phyloP scores from a whole-genome alignment of 192 early-diverging fungal species.

The Pilobolus umbonatus region DNA sequence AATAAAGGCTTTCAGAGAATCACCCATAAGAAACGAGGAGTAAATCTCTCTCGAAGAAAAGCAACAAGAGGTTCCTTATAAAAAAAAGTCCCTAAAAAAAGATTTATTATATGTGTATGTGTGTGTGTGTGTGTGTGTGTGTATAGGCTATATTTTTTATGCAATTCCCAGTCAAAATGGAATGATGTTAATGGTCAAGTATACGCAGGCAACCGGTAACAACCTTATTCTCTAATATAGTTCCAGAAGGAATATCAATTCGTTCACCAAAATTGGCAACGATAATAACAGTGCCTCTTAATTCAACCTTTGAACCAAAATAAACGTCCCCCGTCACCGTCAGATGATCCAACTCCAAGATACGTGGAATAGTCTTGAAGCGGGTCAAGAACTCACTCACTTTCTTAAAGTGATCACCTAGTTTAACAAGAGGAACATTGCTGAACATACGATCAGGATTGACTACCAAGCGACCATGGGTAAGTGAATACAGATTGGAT shows the following conservation, averaged over 20 bases:
- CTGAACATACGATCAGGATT: slow-evolving; percentile 93
- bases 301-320: slow-evolving; percentile 87
- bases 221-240: slow-evolving; percentile 96
- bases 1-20: too few relatives aligned
- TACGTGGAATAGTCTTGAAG: slow-evolving; percentile 92
- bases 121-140: too few relatives aligned
- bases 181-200: slow-evolving; percentile 68
- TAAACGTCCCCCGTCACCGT: slow-evolving; percentile 98
- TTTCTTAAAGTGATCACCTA: slow-evolving; percentile 99
- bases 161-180: too few relatives aligned
- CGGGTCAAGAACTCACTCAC: slow-evolving; percentile 77
- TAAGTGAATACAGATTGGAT: slow-evolving; percentile 87
- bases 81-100: too few relatives aligned
- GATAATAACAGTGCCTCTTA: slow-evolving; percentile 96
- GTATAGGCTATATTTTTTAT: too few relatives aligned
- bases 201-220: slow-evolving; percentile 93
- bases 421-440: slow-evolving; percentile 89
- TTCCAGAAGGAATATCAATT: slow-evolving; percentile 93
- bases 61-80: too few relatives aligned
- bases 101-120: too few relatives aligned
- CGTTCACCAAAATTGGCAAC: slow-evolving; percentile 93
- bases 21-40: too few relatives aligned
- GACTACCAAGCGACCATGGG: slow-evolving; percentile 88
- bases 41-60: too few relatives aligned
- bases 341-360: slow-evolving; percentile 95